Base-by-base conservation (phyloP, 805 yeast species). In the Wickerhamiella nectarea region DNA sequence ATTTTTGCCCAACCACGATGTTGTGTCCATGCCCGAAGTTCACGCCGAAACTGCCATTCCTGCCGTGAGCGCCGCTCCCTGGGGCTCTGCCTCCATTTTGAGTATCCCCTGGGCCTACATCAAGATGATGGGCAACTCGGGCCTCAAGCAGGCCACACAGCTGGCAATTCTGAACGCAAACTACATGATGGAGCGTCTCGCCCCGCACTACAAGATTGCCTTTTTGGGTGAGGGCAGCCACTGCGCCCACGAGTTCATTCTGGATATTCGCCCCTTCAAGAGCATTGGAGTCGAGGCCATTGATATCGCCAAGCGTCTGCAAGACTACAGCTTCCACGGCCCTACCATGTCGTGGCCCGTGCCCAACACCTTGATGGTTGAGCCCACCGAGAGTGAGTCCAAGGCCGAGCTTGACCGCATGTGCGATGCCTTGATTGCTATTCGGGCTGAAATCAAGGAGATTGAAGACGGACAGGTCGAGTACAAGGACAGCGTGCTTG, bases 271-370 rank as follows among this genome's bases (percentile, higher is more conserved):
- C 61, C 83, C 78, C 26, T 84, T 79, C 68, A 86, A 87, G 64
- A 51, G 69, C 21, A 53, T 73, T 41, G 94, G 94, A 18, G 70
- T 89, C 44, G 96, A 91, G 65, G 96, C 96, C 17, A 84, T 89
- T 54, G 98, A 91, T 61, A 78, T 91, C 47, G 97, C 98, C 46
- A 91, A 91, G 69, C 76, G 98, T 63, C 71, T 91, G 48, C 97
- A 91, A 66, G 98, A 91, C 65, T 91, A 89, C 61, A 95, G 97
- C 0, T 91, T 91, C 76, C 98, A 91, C 64, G 95, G 95, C 1
- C 98, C 98, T 49, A 91, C 98, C 20, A 78, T 91, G 83, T 91
- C 97, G 2, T 91, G 91, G 83, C 98, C 98, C 8, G 94, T 91
- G 41, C 89, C 96, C 4, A 94, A 94, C 49, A 91, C 98, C 2